These are phyloP conservation scores for Astragalus glycyphyllos DNA, from an alignment of 306 rosid genomes.

Conservation along the genomic window DNA sequence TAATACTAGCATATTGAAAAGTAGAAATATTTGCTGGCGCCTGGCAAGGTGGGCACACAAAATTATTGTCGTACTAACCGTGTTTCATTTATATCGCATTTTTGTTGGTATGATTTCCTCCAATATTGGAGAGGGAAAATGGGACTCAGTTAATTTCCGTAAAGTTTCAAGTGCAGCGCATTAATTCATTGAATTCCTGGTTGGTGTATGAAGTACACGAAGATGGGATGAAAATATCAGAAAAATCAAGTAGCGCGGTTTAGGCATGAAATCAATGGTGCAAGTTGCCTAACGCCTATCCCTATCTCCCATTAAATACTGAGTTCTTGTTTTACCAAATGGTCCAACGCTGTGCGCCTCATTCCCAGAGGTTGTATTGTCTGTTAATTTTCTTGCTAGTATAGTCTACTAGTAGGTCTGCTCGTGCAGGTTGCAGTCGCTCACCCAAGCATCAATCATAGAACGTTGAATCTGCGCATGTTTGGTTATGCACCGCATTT, in stretches of 20 bases:
- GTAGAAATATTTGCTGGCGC: not conserved
- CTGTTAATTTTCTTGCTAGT: too few species aligned
- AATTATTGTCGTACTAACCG: not conserved
- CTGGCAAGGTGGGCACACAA: not conserved
- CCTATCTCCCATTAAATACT: too few species aligned
- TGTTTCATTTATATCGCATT: not conserved
- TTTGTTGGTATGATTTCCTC: not conserved
- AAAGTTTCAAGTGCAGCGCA: not conserved
- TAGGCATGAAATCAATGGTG: conserved; percentile 16
- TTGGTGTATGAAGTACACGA: not conserved
- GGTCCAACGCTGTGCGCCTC: too few species aligned
- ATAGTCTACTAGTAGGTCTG: too few species aligned
- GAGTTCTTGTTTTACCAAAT: too few species aligned
- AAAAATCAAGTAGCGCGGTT: not conserved
- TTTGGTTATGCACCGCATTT: too few species aligned
- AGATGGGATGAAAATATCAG: not conserved
- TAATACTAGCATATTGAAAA: not conserved
- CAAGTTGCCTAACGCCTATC: too few species aligned
- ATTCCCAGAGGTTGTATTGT: not conserved
- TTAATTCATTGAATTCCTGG: not conserved
- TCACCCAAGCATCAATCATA: not conserved
- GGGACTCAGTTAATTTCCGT: not conserved
- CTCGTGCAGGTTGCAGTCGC: not conserved
- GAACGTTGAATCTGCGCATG: not conserved
- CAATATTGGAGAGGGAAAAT: not conserved